Conservation (phyloP, 2,329 filamentous ascomycete species). For the Colletotrichum godetiae region DNA sequence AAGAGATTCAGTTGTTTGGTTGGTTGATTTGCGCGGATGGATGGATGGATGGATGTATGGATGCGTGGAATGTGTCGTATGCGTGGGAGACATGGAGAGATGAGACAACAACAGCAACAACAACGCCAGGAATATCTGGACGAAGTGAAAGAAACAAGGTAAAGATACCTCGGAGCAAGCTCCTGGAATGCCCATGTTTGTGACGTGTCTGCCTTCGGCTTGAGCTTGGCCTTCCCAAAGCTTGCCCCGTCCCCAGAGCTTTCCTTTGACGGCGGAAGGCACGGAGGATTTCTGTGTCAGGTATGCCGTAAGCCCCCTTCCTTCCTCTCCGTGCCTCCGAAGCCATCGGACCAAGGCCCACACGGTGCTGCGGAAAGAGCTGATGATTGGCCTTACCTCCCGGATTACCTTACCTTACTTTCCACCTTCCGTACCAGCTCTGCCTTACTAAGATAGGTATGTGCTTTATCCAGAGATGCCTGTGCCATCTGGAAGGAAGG, state of each 20-base stretch:
- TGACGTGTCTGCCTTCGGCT: constrained; percentile 1
- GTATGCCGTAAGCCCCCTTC: neutral
- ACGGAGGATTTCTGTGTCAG: constrained; percentile 17
- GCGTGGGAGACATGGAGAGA: neutral
- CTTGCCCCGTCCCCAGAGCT: neutral
- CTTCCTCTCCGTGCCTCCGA: neutral
- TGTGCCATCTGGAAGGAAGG: neutral
- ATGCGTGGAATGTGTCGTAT: neutral
- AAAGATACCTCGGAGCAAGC: neutral
- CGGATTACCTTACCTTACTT: no score
- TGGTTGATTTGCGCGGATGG: neutral
- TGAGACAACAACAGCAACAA: constrained; percentile 10
- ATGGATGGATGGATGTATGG: neutral
- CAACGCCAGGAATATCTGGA: no score
- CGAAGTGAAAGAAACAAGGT: no score
- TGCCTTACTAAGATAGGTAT: neutral
- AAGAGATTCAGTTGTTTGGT: no score
- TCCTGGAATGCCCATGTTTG: neutral
- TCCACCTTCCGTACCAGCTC: neutral
- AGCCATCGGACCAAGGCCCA: neutral
- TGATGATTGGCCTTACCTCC: neutral
- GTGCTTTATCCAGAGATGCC: neutral
- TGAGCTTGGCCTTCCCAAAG: neutral
- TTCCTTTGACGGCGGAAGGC: constrained; percentile 14
- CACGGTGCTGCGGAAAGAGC: neutral